Evolutionary conservation across 179 eudicot species (phyloP).

Genomic region (Monotropa hypopitys): DNA sequence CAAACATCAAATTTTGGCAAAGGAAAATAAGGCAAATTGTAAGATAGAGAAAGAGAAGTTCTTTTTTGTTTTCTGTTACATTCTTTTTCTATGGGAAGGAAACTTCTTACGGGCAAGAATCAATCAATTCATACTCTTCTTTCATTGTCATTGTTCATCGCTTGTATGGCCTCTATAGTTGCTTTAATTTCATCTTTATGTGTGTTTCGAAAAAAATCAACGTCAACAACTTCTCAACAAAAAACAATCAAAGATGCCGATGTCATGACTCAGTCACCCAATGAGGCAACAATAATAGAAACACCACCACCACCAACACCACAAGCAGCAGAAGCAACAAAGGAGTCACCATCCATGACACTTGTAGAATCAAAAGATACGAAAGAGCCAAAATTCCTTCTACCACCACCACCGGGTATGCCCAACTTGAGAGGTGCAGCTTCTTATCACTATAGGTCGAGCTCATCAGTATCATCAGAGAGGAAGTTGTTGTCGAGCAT

Average conservation of each 20-base stretch:
- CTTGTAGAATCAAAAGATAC: background rate
- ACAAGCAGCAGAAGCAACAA: background rate
- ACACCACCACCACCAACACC: too few relatives aligned
- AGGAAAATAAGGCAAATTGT: background rate
- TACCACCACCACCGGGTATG: slow-evolving; percentile 49
- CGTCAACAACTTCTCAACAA: background rate
- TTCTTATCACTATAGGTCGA: slow-evolving; percentile 29
- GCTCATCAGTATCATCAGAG: slow-evolving; percentile 9
- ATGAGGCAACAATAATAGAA: background rate
- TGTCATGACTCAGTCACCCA: background rate
- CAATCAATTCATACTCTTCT: slow-evolving; percentile 12
- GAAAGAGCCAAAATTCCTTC: slow-evolving; percentile 8
- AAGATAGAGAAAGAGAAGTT: background rate
- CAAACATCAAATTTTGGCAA: background rate
- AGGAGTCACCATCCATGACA: background rate
- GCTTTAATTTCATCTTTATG: slow-evolving; percentile 39
- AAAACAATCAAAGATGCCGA: background rate
- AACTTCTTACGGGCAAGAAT: slow-evolving; percentile 22
- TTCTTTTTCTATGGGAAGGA: slow-evolving; percentile 45
- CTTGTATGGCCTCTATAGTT: slow-evolving; percentile 26
- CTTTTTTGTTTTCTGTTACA: background rate
- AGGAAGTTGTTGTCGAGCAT: slow-evolving; percentile 36
- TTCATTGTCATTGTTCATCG: slow-evolving; percentile 13
- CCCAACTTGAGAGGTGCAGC: slow-evolving; percentile 24
- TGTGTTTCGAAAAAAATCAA: slow-evolving; percentile 16